Evolutionary conservation across 139 green algal species (phyloP), one percentile per base, ranked within the genome.

Genomic region (Mychonastes homosphaera): DNA sequence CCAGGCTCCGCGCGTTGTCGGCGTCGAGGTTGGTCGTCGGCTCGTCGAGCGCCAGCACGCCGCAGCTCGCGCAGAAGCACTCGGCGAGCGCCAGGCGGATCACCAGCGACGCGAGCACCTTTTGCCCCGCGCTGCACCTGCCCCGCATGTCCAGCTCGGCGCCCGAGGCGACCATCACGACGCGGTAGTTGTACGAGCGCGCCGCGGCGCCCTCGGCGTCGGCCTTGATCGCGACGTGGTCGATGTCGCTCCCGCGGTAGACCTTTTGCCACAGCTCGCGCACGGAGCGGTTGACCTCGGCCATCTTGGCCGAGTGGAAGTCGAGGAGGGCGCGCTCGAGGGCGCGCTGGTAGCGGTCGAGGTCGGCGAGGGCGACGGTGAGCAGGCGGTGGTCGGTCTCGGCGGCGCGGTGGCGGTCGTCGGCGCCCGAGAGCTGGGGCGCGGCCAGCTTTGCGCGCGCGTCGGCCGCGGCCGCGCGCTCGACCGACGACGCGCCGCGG

Each of bases 261-360:
- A 89, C 98, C 73, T 93, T 93, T 74, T 97, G 90, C 93, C 93
- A 99, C 58, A 99, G 78, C 83, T 99, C 93, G 70, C 92, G 92
- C 44, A 99, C 81, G 35, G 89, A 43, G 49, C 13, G 36, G 77
- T 98, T 98, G 76, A 97, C 94, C 63, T 95, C 89, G 3, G 78
- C 62, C 91, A 98, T 98, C 73, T 95, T 95, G 64, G 54, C 80
- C 50, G 84, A 82, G 77, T 99, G 93, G 72, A 95, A 99, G 6
- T 69, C 43, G 64, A 96, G 85, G 74, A 99, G 74, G 19, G 93
- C 92, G 65, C 84, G 84, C 71, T 97, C 91, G 38, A 97, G 80
- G 1, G 89, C 91, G 74, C 89, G 90, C 73, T 95, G 74, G 69
- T 96, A 98, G 57, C 91, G 92, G 38, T 96, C 79, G 46, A 98